Evolutionary conservation across 2,329 filamentous ascomycete genomes (phyloP).

Genomic region (Pyricularia sp.): DNA sequence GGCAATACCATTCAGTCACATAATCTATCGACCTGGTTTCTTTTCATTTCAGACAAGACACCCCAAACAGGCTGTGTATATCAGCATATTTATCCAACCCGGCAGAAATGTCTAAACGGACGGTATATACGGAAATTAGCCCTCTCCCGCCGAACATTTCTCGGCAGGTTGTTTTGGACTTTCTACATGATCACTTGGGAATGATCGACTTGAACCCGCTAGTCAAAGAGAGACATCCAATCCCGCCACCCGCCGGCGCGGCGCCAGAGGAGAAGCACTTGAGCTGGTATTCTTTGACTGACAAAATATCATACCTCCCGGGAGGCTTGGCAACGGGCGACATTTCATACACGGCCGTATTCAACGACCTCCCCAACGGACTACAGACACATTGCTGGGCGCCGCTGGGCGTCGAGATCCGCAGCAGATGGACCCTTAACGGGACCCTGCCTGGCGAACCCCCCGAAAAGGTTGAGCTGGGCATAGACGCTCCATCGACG

Average conservation of each 20-base stretch:
- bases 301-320: slow-evolving; percentile 67
- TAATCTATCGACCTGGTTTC: neutral
- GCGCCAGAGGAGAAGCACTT: slow-evolving; percentile 62
- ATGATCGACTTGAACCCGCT: slow-evolving; percentile 89
- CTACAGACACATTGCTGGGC: slow-evolving; percentile 79
- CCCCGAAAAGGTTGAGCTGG: slow-evolving; percentile 54
- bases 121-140: slow-evolving; percentile 68
- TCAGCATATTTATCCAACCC: slow-evolving; percentile 1
- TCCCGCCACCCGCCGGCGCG: slow-evolving; percentile 57
- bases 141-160: slow-evolving; percentile 62
- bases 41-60: neutral
- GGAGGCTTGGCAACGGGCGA: slow-evolving; percentile 55
- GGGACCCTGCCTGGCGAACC: slow-evolving; percentile 65
- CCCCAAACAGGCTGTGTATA: neutral
- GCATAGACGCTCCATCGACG: slow-evolving; percentile 51
- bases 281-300: slow-evolving; percentile 71
- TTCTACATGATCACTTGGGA: slow-evolving; percentile 66
- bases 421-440: slow-evolving; percentile 66
- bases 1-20: neutral
- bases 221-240: slow-evolving; percentile 61
- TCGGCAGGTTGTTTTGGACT: slow-evolving; percentile 61
- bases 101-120: slow-evolving; percentile 55
- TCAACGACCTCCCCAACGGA: slow-evolving; percentile 63
- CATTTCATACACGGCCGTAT: slow-evolving; percentile 71
- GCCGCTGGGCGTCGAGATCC: slow-evolving; percentile 71